phyloP scores from a whole-genome alignment of 1,284 basidiomycete species.

The Coniophora puteana region DNA sequence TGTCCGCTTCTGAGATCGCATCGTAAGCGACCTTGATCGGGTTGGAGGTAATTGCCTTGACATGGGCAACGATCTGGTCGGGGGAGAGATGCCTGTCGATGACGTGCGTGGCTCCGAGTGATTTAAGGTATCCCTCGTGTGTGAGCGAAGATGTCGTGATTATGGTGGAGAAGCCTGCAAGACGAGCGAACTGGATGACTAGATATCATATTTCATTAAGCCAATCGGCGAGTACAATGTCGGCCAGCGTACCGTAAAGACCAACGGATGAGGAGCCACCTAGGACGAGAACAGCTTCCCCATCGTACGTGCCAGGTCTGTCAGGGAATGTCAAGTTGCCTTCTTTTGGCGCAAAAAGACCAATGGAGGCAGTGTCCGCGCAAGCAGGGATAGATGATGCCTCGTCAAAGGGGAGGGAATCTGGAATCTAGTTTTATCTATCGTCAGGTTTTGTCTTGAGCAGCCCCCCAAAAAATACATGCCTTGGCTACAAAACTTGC shows the following conservation, averaged over 20 bases:
- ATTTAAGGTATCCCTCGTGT: constrained; percentile 31
- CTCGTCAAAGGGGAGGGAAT: constrained; percentile 39
- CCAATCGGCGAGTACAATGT: neutral
- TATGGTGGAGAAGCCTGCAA: constrained; percentile 35
- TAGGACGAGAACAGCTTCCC: constrained; percentile 30
- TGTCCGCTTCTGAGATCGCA: constrained; percentile 5
- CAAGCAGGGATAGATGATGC: constrained; percentile 28
- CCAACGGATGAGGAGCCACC: constrained; percentile 32
- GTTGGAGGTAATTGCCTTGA: neutral
- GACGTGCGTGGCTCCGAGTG: constrained; percentile 37
- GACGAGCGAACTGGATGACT: constrained; percentile 36
- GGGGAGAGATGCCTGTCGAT: constrained; percentile 22
- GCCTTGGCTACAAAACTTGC: constrained; percentile 37
- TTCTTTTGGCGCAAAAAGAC: constrained; percentile 14
- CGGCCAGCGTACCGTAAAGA: constrained; percentile 27
- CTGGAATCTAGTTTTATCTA: constrained; percentile 27
- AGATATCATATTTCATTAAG: constrained; percentile 3
- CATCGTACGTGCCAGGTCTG: constrained; percentile 27
- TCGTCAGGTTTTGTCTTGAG: neutral
- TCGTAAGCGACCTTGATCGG: constrained; percentile 10
- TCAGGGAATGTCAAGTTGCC: constrained; percentile 17
- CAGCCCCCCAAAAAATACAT: neutral
- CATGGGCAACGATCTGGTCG: neutral
- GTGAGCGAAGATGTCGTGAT: constrained; percentile 34
- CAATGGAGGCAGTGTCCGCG: constrained; percentile 20